Evolutionary conservation across 345 rosid genomes (phyloP).

Genomic region (Linum tenue): DNA sequence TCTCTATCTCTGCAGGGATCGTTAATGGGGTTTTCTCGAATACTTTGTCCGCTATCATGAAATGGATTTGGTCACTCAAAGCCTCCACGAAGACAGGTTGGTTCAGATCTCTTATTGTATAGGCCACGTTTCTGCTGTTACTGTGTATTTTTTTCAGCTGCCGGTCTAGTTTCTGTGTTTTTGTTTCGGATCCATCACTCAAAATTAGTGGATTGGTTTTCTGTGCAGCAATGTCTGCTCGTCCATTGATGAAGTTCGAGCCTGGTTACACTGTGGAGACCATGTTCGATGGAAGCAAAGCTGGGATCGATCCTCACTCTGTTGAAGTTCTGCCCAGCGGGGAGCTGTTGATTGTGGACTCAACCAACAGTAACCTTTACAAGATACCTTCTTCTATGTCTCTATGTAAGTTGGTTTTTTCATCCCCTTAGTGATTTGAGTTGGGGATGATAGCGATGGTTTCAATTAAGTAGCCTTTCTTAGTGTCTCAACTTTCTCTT

Average conservation of each 20-base stretch:
- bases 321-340: slow-evolving; percentile 77
- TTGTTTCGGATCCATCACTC: too few species aligned
- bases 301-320: slow-evolving; percentile 79
- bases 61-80: slow-evolving; percentile 92
- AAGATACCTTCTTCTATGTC: slow-evolving; percentile 83
- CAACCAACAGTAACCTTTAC: slow-evolving; percentile 84
- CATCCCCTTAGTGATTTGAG: neutral
- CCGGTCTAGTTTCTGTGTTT: neutral
- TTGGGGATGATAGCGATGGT: neutral
- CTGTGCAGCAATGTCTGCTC: slow-evolving; percentile 56
- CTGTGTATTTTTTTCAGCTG: neutral
- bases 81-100: slow-evolving; percentile 88
- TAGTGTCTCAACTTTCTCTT: neutral
- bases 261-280: slow-evolving; percentile 94
- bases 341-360: slow-evolving; percentile 82
- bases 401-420: slow-evolving; percentile 50
- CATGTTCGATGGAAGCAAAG: slow-evolving; percentile 96
- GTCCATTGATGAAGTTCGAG: slow-evolving; percentile 92
- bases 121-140: slow-evolving; percentile 2
- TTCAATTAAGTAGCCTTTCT: neutral
- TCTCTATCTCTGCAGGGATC: slow-evolving; percentile 51
- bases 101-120: slow-evolving; percentile 36
- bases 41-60: slow-evolving; percentile 57
- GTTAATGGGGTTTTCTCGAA: slow-evolving; percentile 66
- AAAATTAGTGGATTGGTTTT: neutral